Evolutionary conservation across 2,329 filamentous ascomycete genomes (phyloP), one percentile per base, ranked within the genome.

Genomic region (Sporothrix protearum): DNA sequence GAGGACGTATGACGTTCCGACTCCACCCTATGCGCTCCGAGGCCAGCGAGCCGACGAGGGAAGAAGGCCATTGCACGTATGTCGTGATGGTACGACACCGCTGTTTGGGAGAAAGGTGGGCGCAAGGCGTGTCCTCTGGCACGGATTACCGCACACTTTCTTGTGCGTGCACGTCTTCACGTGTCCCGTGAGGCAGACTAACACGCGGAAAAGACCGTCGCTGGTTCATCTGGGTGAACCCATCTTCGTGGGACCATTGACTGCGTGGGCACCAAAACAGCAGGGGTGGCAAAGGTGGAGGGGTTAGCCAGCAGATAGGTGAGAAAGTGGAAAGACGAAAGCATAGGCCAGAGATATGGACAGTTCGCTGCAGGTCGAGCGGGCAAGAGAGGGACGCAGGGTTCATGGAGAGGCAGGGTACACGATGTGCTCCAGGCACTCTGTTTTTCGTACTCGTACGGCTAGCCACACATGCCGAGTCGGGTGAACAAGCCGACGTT

Each of bases 1-100:
- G 36, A 45, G 28, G 19, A 36, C 33, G 12, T n/a, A 61, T 42
- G 10, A 42, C n/a, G 33, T 42, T 8, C 57, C 33, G 19, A n/a
- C 8, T 45, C 28, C 28, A 45, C 45, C 36, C 12, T 25, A 12
- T 39, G 12, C n/a, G 3, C 9, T 25, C 19, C 14, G n/a, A 3
- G 22, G 55, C 55, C 14, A 63, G 22, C 36, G 10, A 25, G 45
- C n/a, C 36, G 14, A 28, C 36, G n/a, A 28, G 22, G 16, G 12
- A 7, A 7, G n/a, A 25, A n/a, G n/a, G 22, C 10, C 22, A 39
- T 45, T 45, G 59, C 22, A 45, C 25, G 59, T 28, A 45, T 42
- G 59, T 45, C 36, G 36, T 45, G 59, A 63, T 45, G 36, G 45
- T 63, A 63, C 36, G 59, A 63, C 36, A 63, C 59, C 59, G 59